Percentiles rank a stretch among this genome's conserved stretches.
phyloP scores from a whole-genome alignment of 2,329 filamentous ascomycete genomes.

The Pseudogymnoascus verrucosus region DNA sequence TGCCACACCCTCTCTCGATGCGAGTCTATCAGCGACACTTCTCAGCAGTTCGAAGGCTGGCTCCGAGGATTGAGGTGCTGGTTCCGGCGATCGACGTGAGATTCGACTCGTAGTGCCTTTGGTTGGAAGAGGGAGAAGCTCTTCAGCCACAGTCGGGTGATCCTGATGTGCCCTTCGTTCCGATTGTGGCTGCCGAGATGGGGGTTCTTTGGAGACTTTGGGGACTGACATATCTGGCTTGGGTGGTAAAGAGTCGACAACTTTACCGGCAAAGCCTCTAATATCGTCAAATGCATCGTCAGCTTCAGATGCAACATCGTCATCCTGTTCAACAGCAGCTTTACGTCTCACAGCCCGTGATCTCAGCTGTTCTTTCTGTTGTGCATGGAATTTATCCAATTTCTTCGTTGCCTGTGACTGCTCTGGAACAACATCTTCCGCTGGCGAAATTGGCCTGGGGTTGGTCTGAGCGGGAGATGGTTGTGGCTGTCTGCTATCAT shows the following conservation, averaged over 20 bases:
- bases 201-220: neutral
- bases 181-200: neutral
- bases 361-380: neutral
- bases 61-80: neutral
- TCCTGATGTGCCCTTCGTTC: neutral
- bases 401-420: slow-evolving; percentile 9
- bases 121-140: neutral
- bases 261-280: neutral
- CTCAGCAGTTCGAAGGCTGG: neutral
- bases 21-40: neutral
- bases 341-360: neutral
- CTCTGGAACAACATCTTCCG: neutral
- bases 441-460: neutral
- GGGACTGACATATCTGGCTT: neutral
- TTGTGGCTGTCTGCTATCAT: neutral
- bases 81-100: neutral
- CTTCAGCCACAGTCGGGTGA: neutral
- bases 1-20: neutral
- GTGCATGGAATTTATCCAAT: neutral
- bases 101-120: neutral
- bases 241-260: neutral
- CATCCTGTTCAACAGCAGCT: neutral
- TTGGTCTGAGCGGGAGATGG: neutral
- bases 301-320: neutral
- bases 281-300: too few species aligned